Base-by-base conservation (phyloP, 1,284 basidiomycete genomes). In the Lentinula novae-zelandiae region DNA sequence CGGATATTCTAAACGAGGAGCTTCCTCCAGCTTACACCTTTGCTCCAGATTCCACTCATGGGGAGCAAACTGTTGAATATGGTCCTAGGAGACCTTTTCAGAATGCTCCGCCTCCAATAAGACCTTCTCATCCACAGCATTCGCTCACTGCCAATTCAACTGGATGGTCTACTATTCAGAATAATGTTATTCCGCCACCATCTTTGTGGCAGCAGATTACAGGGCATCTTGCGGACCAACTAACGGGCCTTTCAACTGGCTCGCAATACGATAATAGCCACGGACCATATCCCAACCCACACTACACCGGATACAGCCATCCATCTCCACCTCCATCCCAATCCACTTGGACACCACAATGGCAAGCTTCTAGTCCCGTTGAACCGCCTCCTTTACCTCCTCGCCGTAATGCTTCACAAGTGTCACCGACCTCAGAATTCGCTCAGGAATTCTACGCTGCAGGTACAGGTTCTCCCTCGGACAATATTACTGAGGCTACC, bases 1-100 rank as follows among this genome's bases (percentile, higher is more conserved):
- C 44, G 13, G 52, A 54, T 15, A 27, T 48, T 15, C 57, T 67
- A 31, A 61, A 48, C 20, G 84, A 85, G 17, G 84, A 86, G 17
- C 74, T 79, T 3, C 89, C 87, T 0, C 88, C 89, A 0, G 84
- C 86, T 0, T 90, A 90, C 66, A 86, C 87, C 0, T 75, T 82
- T 0, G 67, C 78, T 3, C 79, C 88, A 1, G 80, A 86, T 59
- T 57, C 76, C 10, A 66, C 70, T 55, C 73, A 78, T 2, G 88
- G 87, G 10, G 89, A 90, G 69, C 71, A 76, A 2, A 83, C 86
- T 0, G 65, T 90, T 5, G 82, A 87, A 63, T 72, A 79, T 34
- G 88, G 88, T 0, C 89, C 89, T 0, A 64, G 72, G 7, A 70
- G 87, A 13, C 86, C 88, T 0, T 90, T 87, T 67, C 85, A 87